Conservation (phyloP, 495 filamentous ascomycete genomes). For the Lasiosphaeria miniovina region DNA sequence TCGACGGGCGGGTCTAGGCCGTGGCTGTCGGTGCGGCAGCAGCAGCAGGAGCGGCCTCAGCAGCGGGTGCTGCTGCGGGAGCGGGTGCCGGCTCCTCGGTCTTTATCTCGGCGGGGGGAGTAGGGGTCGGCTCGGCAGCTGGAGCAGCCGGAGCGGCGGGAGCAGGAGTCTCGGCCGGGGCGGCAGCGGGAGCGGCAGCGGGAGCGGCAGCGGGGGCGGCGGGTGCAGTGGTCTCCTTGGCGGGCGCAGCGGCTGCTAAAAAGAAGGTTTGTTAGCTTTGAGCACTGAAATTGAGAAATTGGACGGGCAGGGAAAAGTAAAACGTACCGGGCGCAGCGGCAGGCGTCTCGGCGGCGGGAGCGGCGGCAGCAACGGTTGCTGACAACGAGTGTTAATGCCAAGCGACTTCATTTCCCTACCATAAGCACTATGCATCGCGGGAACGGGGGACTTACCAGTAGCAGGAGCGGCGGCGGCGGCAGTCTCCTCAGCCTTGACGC, state of each 20-base stretch:
- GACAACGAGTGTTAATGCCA: not conserved
- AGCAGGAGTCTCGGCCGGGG: constrained; percentile 9
- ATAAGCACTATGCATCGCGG: not conserved
- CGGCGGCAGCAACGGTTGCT: no score
- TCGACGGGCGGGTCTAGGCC: not conserved
- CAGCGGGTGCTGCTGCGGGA: constrained; percentile 14
- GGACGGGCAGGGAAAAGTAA: no score
- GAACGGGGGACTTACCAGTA: constrained; percentile 1
- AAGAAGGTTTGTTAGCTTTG: constrained; percentile 4
- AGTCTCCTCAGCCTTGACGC: constrained; percentile 21
- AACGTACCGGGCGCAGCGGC: no score
- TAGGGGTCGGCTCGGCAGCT: constrained; percentile 11
- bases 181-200: constrained; percentile 10
- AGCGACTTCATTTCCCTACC: no score
- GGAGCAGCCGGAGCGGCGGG: constrained; percentile 3
- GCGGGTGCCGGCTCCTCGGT: constrained; percentile 15
- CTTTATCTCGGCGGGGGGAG: constrained; percentile 4
- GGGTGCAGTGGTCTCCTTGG: constrained; percentile 10
- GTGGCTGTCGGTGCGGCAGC: not conserved
- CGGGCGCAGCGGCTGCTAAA: constrained; percentile 5
- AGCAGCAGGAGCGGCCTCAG: constrained; percentile 14
- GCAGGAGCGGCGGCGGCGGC: constrained; percentile 16
- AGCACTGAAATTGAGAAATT: not conserved
- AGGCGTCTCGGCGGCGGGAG: no score
- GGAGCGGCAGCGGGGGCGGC: constrained; percentile 6